Evolutionary conservation across 2,329 filamentous ascomycete genomes (phyloP), one percentile per base, ranked within the genome.

Genomic region (Penicillium sumatraense): DNA sequence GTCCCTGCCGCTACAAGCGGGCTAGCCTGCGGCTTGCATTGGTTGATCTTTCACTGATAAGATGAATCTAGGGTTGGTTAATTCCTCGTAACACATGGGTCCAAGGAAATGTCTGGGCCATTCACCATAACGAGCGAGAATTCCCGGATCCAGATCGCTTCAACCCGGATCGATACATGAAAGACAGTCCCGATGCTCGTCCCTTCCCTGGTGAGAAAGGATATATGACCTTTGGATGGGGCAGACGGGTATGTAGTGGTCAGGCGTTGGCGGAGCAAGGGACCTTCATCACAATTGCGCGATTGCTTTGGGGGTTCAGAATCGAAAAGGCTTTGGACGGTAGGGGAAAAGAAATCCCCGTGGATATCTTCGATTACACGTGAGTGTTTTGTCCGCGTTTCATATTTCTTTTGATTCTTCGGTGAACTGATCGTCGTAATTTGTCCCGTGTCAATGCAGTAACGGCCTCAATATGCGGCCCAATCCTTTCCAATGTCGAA

Each of bases 391-490:
- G 20, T 20, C 14, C n/a, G 33, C 20, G 35, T 35, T 20, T 35
- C 27, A 45, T 49, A 64, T 64, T 26, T 24, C 11, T 29, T 46
- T 38, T 38, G 21, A 35, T 13, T 16, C 9, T 36, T 38, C 46
- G 29, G 52, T 46, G 31, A 51, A 41, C 56, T 60, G 35, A 58
- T 51, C n/a, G 48, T 40, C 45, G 16, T 38, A 31, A 5, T 31
- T 38, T 46, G 23, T 40, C 40, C 23, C 48, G 46, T 48, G 16
- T 40, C 14, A 20, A 6, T 49, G 16, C 24, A 82, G 80, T 1
- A 83, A 86, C 58, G 83, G 83, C 2, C 71, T 85, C 21, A 86
- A 86, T 58, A 84, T 83, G 82, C 76, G 83, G 2, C 83, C 83
- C 3, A 75, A 79, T 57, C 79, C 80, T 0, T 86, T 86, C 62